Percentiles rank a stretch among this genome's conserved stretches.
Conservation (phyloP, 2,329 filamentous ascomycete species). For the Trichoderma semiorbis region DNA sequence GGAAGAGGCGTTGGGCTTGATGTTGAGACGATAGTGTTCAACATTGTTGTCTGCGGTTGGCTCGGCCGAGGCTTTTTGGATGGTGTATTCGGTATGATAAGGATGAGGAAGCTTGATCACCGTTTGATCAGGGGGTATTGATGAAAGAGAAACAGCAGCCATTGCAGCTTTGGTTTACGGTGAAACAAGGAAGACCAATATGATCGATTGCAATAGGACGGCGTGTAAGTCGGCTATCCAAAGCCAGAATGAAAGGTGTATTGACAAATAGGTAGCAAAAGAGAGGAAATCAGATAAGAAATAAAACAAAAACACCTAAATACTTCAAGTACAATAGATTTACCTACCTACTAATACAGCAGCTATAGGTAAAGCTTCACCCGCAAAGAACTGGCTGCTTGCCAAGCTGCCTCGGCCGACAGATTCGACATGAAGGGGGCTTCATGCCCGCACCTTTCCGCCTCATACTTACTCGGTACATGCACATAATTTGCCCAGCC, state of each 20-base stretch:
- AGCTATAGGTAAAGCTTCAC: not conserved
- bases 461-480: not conserved
- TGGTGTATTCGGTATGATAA: slow-evolving; percentile 44
- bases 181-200: not conserved
- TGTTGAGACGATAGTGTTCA: slow-evolving; percentile 36
- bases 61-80: slow-evolving; percentile 32
- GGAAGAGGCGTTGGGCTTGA: slow-evolving; percentile 26
- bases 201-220: not conserved
- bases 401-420: not conserved
- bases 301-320: not conserved
- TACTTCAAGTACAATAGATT: not conserved
- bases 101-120: slow-evolving; percentile 49
- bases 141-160: slow-evolving; percentile 27
- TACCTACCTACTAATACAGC: not conserved
- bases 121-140: slow-evolving; percentile 34
- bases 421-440: not conserved
- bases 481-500: not conserved
- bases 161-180: slow-evolving; percentile 18
- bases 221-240: not conserved
- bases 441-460: not conserved
- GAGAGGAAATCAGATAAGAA: not conserved
- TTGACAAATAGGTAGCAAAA: not conserved
- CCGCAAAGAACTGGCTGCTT: not conserved
- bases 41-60: not conserved
- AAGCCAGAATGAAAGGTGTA: not conserved